Conservation (phyloP, 768 basidiomycete species). For the Boletus patriciae region DNA sequence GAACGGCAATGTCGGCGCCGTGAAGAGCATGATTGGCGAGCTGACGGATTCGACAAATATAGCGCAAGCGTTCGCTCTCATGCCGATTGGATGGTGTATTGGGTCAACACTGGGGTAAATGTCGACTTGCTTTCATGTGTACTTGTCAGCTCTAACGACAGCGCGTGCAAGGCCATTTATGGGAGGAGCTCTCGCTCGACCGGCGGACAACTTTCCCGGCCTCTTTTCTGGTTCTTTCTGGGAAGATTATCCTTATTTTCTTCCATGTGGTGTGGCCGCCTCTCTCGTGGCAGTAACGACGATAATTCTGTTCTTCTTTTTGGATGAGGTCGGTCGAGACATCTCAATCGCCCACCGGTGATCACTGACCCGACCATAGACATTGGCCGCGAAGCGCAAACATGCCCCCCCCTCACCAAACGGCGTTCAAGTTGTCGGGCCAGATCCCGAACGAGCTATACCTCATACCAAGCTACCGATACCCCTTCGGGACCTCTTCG, state of each 20-base stretch:
- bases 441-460: slow-evolving; percentile 6
- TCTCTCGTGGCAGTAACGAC: slow-evolving; percentile 47
- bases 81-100: slow-evolving; percentile 32
- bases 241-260: slow-evolving; percentile 56
- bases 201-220: slow-evolving; percentile 50
- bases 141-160: neutral
- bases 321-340: slow-evolving; percentile 49
- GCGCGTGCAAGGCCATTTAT: slow-evolving; percentile 35
- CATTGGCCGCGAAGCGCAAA: slow-evolving; percentile 11
- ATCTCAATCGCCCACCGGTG: too few relatives aligned
- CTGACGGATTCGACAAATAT: slow-evolving; percentile 49
- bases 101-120: slow-evolving; percentile 37
- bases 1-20: too few relatives aligned
- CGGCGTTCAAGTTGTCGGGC: neutral
- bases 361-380: slow-evolving; percentile 13
- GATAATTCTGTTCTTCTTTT: slow-evolving; percentile 43
- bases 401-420: neutral
- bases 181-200: slow-evolving; percentile 54
- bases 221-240: slow-evolving; percentile 50
- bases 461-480: slow-evolving; percentile 29
- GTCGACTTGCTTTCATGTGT: slow-evolving; percentile 8
- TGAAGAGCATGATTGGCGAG: slow-evolving; percentile 69
- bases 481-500: slow-evolving; percentile 43
- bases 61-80: slow-evolving; percentile 27
- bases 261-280: slow-evolving; percentile 62